A percentile compares a stretch with the other conserved stretches of the same genome.
Evolutionary conservation across 2,329 filamentous ascomycete genomes (phyloP).

Genomic region (Karstenula rhodostoma): DNA sequence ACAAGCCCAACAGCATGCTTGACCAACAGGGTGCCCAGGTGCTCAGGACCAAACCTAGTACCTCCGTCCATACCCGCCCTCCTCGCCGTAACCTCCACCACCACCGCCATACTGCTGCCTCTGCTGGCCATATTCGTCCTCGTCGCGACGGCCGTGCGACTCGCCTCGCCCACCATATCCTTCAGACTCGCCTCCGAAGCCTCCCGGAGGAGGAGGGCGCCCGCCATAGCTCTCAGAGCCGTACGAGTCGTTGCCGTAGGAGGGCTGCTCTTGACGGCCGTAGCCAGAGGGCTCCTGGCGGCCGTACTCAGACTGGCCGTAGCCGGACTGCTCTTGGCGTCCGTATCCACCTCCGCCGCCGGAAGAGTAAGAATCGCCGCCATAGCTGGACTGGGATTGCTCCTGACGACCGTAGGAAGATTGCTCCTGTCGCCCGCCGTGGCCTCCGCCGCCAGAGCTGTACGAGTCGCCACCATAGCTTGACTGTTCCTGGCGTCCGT

Average conservation of each 20-base stretch:
- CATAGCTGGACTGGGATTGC: conserved; percentile 19
- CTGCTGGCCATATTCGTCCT: conserved; percentile 25
- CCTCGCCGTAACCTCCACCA: conserved; percentile 28
- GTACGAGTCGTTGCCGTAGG: conserved; percentile 18
- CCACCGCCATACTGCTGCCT: conserved; percentile 26
- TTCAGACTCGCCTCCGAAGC: background rate
- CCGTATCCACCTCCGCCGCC: conserved; percentile 15
- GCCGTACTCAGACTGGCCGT: conserved; percentile 18
- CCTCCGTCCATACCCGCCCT: conserved; percentile 27
- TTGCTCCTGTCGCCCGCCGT: conserved; percentile 12
- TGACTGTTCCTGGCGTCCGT: conserved; percentile 1
- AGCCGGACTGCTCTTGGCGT: conserved; percentile 4
- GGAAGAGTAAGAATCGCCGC: conserved; percentile 20
- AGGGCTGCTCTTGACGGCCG: conserved; percentile 17
- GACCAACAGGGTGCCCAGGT: conserved; percentile 1
- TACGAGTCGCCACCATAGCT: conserved; percentile 19
- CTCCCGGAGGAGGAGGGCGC: background rate
- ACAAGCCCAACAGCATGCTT: background rate
- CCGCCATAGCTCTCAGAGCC: conserved; percentile 23
- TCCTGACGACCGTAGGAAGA: conserved; percentile 14
- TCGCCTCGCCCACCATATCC: conserved; percentile 8
- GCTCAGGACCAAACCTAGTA: conserved; percentile 19
- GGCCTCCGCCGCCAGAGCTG: conserved; percentile 15
- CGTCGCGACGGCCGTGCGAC: conserved; percentile 15
- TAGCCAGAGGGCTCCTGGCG: conserved; percentile 24